Conservation (phyloP, 2,329 filamentous ascomycete genomes). For the Penicillium palitans region DNA sequence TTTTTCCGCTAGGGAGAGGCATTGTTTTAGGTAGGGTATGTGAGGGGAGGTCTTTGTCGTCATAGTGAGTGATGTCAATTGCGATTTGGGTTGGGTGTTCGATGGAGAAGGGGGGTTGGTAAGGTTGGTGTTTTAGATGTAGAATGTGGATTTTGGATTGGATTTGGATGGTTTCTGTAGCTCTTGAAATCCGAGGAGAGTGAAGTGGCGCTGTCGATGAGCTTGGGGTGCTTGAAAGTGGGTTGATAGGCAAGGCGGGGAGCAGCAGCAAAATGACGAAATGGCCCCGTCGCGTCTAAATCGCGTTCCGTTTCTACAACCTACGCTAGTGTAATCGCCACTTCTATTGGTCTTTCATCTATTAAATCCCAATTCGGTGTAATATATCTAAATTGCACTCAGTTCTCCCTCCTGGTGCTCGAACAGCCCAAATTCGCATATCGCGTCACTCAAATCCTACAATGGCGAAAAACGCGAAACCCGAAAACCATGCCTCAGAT, state of each 20-base stretch:
- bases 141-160: not conserved
- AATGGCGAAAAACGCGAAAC: constrained; percentile 22
- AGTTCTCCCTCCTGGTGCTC: not conserved
- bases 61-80: constrained; percentile 18
- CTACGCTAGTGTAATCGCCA: not conserved
- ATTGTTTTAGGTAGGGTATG: constrained; percentile 63
- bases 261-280: constrained; percentile 31
- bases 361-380: not conserved
- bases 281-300: constrained; percentile 26
- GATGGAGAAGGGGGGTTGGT: not conserved
- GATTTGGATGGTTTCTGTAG: not conserved
- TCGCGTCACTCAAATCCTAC: not conserved
- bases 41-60: constrained; percentile 32
- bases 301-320: constrained; percentile 22
- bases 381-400: not conserved
- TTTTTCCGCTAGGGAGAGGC: constrained; percentile 71
- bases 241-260: constrained; percentile 17
- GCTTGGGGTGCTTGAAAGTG: constrained; percentile 6
- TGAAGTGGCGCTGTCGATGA: constrained; percentile 1
- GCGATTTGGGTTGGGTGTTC: constrained; percentile 1
- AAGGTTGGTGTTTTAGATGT: not conserved
- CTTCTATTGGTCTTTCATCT: not conserved
- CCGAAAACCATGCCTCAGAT: constrained; percentile 52
- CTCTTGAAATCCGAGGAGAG: not conserved
- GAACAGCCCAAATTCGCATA: no score